Evolutionary conservation across 2,329 filamentous ascomycete species (phyloP), one percentile per base, ranked within the genome.

Genomic region (Aspergillaceae sp.): DNA sequence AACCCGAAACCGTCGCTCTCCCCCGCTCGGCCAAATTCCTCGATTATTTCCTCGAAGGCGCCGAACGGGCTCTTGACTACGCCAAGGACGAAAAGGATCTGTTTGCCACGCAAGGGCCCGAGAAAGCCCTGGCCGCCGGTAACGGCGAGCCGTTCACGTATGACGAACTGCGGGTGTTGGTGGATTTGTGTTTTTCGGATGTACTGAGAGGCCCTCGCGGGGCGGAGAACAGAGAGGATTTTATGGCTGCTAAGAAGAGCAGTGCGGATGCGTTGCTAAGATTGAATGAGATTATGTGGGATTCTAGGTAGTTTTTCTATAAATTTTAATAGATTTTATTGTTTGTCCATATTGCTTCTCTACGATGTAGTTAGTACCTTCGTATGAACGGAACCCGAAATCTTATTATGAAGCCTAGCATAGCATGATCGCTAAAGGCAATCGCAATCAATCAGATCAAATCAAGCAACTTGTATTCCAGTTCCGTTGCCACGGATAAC

Each of bases 201-300:
- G 62, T 64, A 27, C 56, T 73, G 43, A 62, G 64, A 26, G 70
- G 70, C 2, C 67, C 67, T 3, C 57, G 61, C 4, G 65, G 65
- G 3, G 59, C 58, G 26, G 67, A 71, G 46, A 70, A 66, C 42
- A 59, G 71, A 9, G 70, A 73, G 53, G 70, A 71, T 40, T 68
- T 67, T 30, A 66, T 74, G 62, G 63, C 66, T 41, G 68, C 70
- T 27, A 70, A 70, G 57, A 71, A 70, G 48, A 67, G 63, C 19
- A 69, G 66, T 48, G 68, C 64, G 7, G 71, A 73, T 57, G 65
- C 68, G 8, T 55, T 73, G 48, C 53, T 73, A 48, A 61, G 61
- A 42, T 54, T 74, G 55, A 71, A 68, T 45, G 70, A 73, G 57
- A 57, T 71, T 37, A 72, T 74, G 69, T 73, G 71, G 71, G 70